phyloP scores from a whole-genome alignment of 176 grass and related monocot species.

The Eleusine coracana region DNA sequence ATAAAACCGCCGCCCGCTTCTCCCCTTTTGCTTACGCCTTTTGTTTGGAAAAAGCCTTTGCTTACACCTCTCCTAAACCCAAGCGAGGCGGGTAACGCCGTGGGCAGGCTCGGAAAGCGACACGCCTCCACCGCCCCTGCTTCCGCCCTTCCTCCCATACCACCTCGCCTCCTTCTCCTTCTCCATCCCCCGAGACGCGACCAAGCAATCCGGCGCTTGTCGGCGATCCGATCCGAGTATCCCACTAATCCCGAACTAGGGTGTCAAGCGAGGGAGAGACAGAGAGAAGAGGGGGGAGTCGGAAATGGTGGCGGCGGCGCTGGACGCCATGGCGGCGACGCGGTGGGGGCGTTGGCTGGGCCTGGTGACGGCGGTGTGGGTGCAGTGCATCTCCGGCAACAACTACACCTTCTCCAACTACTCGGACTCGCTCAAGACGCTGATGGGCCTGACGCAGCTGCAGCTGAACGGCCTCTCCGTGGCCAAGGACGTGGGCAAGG shows the following conservation, averaged over 20 bases:
- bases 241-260: background rate
- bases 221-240: background rate
- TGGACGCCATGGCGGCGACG: slow-evolving; percentile 51
- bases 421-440: slow-evolving; percentile 75
- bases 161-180: background rate
- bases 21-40: background rate
- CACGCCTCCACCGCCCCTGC: slow-evolving; percentile 52
- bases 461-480: slow-evolving; percentile 95
- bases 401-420: slow-evolving; percentile 99
- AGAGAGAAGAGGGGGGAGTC: background rate
- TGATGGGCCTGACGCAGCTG: slow-evolving; percentile 92
- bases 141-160: slow-evolving; percentile 34
- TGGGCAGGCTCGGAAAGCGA: slow-evolving; percentile 24
- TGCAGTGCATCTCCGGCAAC: slow-evolving; percentile 99
- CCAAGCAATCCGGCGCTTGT: background rate
- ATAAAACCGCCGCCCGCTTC: background rate
- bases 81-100: background rate
- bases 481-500: slow-evolving; percentile 98
- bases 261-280: background rate
- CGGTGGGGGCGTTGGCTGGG: slow-evolving; percentile 78
- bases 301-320: slow-evolving; percentile 40
- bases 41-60: background rate
- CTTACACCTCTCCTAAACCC: background rate
- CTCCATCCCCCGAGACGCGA: slow-evolving; percentile 1
- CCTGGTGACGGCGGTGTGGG: slow-evolving; percentile 91